These are phyloP conservation scores for Theileria orientalis DNA, from an alignment of 169 alveolate species.

Conservation along the genomic window DNA sequence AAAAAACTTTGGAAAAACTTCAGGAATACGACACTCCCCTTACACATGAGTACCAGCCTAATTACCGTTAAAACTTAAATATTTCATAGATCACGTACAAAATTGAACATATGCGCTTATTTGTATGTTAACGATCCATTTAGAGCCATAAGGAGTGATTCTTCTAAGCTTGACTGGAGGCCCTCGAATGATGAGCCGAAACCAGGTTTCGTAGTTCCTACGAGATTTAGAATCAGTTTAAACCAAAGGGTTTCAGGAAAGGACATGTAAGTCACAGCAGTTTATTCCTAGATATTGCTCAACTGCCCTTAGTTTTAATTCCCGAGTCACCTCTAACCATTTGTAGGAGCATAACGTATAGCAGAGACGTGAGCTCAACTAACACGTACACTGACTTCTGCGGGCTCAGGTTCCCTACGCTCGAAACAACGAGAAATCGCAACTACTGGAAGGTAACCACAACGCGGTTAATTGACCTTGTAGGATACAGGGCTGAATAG, in stretches of 20 bases:
- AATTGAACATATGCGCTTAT: too few relatives aligned
- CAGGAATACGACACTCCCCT: conserved; percentile 55
- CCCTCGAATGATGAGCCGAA: conserved; percentile 30
- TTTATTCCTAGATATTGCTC: neutral
- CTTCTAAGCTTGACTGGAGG: conserved; percentile 14
- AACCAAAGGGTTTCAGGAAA: conserved; percentile 37
- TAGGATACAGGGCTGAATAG: conserved; percentile 83
- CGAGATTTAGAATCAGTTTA: conserved; percentile 50
- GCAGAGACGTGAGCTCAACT: conserved; percentile 61
- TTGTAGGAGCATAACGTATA: conserved; percentile 59
- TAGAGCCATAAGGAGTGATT: conserved; percentile 1
- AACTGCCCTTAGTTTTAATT: neutral
- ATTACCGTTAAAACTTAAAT: neutral
- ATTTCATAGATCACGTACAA: neutral
- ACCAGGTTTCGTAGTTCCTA: conserved; percentile 61
- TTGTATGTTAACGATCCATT: neutral
- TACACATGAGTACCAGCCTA: conserved; percentile 36
- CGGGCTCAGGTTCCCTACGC: conserved; percentile 80
- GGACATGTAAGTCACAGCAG: conserved; percentile 12
- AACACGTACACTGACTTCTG: conserved; percentile 68
- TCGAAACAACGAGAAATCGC: conserved; percentile 77
- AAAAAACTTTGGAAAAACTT: neutral
- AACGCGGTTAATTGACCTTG: neutral
- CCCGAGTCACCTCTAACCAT: neutral
- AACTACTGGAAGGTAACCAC: conserved; percentile 77